Percentiles rank a stretch among this genome's conserved stretches.
phyloP scores from a whole-genome alignment of 2,329 filamentous ascomycete species.

The Sphaerulina vaccinii region DNA sequence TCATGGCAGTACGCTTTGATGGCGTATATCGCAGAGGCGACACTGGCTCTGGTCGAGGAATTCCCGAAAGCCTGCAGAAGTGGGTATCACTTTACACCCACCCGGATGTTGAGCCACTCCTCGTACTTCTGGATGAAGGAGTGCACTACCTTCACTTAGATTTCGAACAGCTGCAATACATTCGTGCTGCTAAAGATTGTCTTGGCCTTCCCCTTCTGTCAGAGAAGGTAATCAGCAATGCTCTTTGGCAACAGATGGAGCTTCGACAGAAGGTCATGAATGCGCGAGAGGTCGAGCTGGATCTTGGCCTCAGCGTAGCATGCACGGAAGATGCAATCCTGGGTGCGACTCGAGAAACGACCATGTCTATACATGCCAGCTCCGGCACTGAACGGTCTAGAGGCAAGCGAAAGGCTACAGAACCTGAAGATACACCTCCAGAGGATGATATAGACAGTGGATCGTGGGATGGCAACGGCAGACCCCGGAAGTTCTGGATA shows the following conservation, averaged over 20 bases:
- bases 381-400: slow-evolving; percentile 35
- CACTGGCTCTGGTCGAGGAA: slow-evolving; percentile 38
- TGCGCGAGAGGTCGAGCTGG: slow-evolving; percentile 51
- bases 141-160: slow-evolving; percentile 61
- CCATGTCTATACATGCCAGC: slow-evolving; percentile 32
- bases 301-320: slow-evolving; percentile 51
- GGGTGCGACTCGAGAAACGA: slow-evolving; percentile 26
- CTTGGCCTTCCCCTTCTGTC: slow-evolving; percentile 56
- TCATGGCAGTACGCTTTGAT: slow-evolving; percentile 55
- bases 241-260: slow-evolving; percentile 59
- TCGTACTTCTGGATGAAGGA: slow-evolving; percentile 58
- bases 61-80: slow-evolving; percentile 47
- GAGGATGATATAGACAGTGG: slow-evolving; percentile 42
- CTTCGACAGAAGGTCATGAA: slow-evolving; percentile 57
- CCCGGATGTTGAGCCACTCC: slow-evolving; percentile 55
- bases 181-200: slow-evolving; percentile 51
- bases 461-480: slow-evolving; percentile 55
- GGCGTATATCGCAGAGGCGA: slow-evolving; percentile 51
- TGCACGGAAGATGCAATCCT: slow-evolving; percentile 38
- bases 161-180: slow-evolving; percentile 58
- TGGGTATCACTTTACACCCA: slow-evolving; percentile 55
- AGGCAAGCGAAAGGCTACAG: slow-evolving; percentile 45
- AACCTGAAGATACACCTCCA: slow-evolving; percentile 9
- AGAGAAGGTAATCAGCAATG: slow-evolving; percentile 55
- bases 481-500: slow-evolving; percentile 58